Conservation (phyloP, 805 yeast genomes). For the Candida cerambycidarum region DNA sequence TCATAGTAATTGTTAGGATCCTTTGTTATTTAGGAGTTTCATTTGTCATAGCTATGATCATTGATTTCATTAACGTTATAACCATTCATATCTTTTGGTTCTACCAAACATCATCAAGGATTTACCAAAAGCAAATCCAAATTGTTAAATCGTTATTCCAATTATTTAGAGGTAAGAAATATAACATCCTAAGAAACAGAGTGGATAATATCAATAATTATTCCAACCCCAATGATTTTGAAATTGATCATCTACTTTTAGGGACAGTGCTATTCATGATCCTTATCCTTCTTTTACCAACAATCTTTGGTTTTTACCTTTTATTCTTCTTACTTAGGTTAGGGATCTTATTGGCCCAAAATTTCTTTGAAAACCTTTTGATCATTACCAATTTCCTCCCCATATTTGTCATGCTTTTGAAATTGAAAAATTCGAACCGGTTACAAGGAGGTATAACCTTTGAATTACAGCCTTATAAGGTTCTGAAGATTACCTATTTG, state of each 20-base stretch:
- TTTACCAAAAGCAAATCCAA: conserved; percentile 73
- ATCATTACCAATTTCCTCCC: conserved; percentile 83
- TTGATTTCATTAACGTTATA: conserved; percentile 63
- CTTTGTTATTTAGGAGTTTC: conserved; percentile 57
- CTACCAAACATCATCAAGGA: conserved; percentile 73
- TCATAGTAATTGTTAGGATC: conserved; percentile 12
- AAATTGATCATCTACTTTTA: conserved; percentile 78
- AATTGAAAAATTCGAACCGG: conserved; percentile 74
- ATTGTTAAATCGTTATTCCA: conserved; percentile 73
- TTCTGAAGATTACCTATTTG: conserved; percentile 22
- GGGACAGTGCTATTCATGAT: conserved; percentile 89
- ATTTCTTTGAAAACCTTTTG: conserved; percentile 56
- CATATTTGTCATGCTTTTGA: conserved; percentile 72
- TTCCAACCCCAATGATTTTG: conserved; percentile 32
- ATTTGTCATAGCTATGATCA: conserved; percentile 59
- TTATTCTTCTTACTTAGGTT: conserved; percentile 66
- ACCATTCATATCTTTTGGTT: conserved; percentile 76
- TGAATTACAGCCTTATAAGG: conserved; percentile 16
- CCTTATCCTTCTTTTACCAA: conserved; percentile 76
- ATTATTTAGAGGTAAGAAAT: conserved; percentile 85
- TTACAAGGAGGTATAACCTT: conserved; percentile 54
- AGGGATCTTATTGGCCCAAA: conserved; percentile 46
- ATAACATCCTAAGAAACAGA: conserved; percentile 78
- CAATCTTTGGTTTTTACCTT: conserved; percentile 79
- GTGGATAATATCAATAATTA: conserved; percentile 69